These are phyloP conservation scores for Syncephalastrum monosporum DNA, from an alignment of 371 early-diverging fungal species.

Conservation along the genomic window DNA sequence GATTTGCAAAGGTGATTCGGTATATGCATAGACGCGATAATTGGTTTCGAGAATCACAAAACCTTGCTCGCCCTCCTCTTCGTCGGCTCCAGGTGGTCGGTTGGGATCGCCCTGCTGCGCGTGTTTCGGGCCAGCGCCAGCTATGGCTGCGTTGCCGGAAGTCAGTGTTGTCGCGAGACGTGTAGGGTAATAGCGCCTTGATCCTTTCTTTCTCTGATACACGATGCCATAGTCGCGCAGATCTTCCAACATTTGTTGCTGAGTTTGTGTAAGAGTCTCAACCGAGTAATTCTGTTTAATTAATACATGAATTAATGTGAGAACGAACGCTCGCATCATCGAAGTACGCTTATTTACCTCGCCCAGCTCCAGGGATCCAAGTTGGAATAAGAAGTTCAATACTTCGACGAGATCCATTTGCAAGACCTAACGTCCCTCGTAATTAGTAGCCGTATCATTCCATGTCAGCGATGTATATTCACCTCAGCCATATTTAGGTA, in stretches of 20 bases:
- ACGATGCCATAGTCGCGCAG: slow-evolving; percentile 88
- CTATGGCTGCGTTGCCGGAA: slow-evolving; percentile 66
- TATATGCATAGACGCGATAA: slow-evolving; percentile 94
- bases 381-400: slow-evolving; percentile 87
- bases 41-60: slow-evolving; percentile 91
- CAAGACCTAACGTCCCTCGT: slow-evolving; percentile 46
- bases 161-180: slow-evolving; percentile 89
- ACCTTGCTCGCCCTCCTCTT: slow-evolving; percentile 61
- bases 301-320: too few species aligned
- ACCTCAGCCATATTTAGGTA: slow-evolving; percentile 88
- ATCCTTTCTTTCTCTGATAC: slow-evolving; percentile 81
- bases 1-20: slow-evolving; percentile 96
- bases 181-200: slow-evolving; percentile 88
- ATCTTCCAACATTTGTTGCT: slow-evolving; percentile 84
- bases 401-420: slow-evolving; percentile 92
- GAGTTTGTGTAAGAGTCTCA: slow-evolving; percentile 80
- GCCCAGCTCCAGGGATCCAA: slow-evolving; percentile 89
- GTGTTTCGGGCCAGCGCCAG: slow-evolving; percentile 18
- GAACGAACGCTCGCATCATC: too few species aligned
- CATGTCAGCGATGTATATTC: slow-evolving; percentile 4
- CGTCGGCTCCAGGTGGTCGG: slow-evolving; percentile 28
- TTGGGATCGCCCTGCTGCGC: slow-evolving; percentile 4
- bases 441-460: not conserved
- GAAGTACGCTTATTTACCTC: slow-evolving; percentile 43
- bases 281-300: slow-evolving; percentile 72